Percentiles rank a stretch among this genome's conserved stretches.
Conservation (phyloP, 2,329 filamentous ascomycete species). For the Chaetothyriales sp. region DNA sequence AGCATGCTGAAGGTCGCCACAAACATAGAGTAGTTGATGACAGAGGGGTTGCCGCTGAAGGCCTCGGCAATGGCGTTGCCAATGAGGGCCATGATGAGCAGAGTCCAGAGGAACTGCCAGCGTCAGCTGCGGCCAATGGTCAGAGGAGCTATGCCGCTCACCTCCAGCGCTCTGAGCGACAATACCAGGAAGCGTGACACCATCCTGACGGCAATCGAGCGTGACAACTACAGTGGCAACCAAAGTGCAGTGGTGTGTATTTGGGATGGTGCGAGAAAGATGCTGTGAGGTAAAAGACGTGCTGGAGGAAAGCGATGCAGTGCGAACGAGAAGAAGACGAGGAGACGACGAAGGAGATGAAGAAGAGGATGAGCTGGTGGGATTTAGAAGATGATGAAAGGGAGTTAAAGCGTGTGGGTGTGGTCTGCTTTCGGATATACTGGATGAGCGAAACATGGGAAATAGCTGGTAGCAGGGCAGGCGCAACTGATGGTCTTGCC, state of each 20-base stretch:
- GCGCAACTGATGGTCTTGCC: not conserved
- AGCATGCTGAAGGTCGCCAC: conserved; percentile 34
- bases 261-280: too few relatives aligned
- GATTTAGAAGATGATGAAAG: not conserved
- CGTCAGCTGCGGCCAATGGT: not conserved
- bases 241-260: too few relatives aligned
- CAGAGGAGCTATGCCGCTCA: conserved; percentile 15
- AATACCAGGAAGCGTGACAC: conserved; percentile 28
- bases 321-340: not conserved
- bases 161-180: conserved; percentile 30
- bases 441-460: not conserved
- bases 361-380: not conserved
- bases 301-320: not conserved
- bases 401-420: conserved; percentile 1
- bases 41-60: conserved; percentile 40
- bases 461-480: not conserved
- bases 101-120: conserved; percentile 42
- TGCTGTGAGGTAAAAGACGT: too few relatives aligned
- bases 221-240: too few relatives aligned
- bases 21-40: conserved; percentile 44
- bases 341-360: conserved; percentile 1
- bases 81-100: conserved; percentile 47
- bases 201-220: conserved; percentile 21
- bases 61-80: conserved; percentile 49
- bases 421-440: conserved; percentile 1